phyloP scores from a whole-genome alignment of 495 filamentous ascomycete genomes.

The Thermochaetoides thermophila region DNA sequence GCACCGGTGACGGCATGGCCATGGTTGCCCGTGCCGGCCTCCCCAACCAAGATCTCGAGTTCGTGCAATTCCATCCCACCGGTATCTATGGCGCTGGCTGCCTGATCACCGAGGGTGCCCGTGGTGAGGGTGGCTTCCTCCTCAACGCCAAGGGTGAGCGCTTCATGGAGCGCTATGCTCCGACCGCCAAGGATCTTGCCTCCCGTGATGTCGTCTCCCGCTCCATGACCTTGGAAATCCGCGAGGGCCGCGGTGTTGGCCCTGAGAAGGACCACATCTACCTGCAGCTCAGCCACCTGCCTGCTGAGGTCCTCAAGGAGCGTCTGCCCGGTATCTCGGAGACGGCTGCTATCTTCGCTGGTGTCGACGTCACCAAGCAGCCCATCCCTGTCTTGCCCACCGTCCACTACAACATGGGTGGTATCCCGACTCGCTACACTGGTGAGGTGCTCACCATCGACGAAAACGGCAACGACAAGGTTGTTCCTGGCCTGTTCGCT shows the following conservation, averaged over 20 bases:
- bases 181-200: constrained; percentile 92
- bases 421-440: constrained; percentile 93
- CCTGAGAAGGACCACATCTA: constrained; percentile 95
- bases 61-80: constrained; percentile 98
- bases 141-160: constrained; percentile 94
- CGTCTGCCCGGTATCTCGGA: constrained; percentile 97
- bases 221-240: constrained; percentile 95
- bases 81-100: constrained; percentile 98
- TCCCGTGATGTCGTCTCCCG: constrained; percentile 87
- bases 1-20: constrained; percentile 96
- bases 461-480: constrained; percentile 72
- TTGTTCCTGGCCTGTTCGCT: constrained; percentile 88
- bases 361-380: constrained; percentile 91
- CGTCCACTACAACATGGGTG: constrained; percentile 99
- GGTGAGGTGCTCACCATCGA: constrained; percentile 87
- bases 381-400: constrained; percentile 94
- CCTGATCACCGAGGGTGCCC: constrained; percentile 94
- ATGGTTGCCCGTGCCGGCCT: constrained; percentile 97
- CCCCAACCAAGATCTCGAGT: constrained; percentile 97
- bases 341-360: constrained; percentile 90
- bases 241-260: constrained; percentile 89
- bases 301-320: constrained; percentile 79
- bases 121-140: constrained; percentile 95
- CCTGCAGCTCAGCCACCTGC: constrained; percentile 90
- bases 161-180: constrained; percentile 98